Conservation (phyloP, 2,329 filamentous ascomycete species). For the Fusarium tanahbumbuense region DNA sequence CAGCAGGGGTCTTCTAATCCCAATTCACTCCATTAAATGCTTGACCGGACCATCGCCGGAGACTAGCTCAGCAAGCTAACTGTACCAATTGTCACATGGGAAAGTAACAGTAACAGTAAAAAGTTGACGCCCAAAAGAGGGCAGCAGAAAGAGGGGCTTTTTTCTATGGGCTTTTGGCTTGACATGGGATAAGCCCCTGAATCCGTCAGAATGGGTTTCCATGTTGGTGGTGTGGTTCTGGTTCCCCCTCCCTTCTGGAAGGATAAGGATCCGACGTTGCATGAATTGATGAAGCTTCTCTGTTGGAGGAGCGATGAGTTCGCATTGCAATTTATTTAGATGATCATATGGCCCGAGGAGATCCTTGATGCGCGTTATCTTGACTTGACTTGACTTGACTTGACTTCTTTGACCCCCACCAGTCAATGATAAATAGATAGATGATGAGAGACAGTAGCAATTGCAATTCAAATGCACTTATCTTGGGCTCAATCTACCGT, state of each 20-base stretch:
- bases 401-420: neutral
- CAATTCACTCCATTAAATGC: neutral
- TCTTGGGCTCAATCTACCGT: slow-evolving; percentile 30
- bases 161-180: slow-evolving; percentile 14
- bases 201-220: slow-evolving; percentile 33
- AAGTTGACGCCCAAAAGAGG: slow-evolving; percentile 32
- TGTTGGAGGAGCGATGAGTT: neutral
- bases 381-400: slow-evolving; percentile 1
- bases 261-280: slow-evolving; percentile 5
- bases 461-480: neutral
- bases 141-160: slow-evolving; percentile 1
- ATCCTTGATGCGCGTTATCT: slow-evolving; percentile 15
- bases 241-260: slow-evolving; percentile 38
- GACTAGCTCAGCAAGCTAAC: slow-evolving; percentile 1
- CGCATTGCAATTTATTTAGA: neutral
- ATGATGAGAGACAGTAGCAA: too few species aligned
- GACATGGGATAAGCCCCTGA: slow-evolving; percentile 41
- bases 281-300: slow-evolving; percentile 25
- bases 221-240: slow-evolving; percentile 36
- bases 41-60: neutral
- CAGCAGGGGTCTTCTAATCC: slow-evolving; percentile 28
- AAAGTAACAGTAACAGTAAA: neutral
- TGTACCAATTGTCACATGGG: slow-evolving; percentile 19
- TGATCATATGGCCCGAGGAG: slow-evolving; percentile 16
- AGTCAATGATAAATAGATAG: neutral